phyloP scores from a whole-genome alignment of 208 protist species.

The Angomonas ambiguus region DNA sequence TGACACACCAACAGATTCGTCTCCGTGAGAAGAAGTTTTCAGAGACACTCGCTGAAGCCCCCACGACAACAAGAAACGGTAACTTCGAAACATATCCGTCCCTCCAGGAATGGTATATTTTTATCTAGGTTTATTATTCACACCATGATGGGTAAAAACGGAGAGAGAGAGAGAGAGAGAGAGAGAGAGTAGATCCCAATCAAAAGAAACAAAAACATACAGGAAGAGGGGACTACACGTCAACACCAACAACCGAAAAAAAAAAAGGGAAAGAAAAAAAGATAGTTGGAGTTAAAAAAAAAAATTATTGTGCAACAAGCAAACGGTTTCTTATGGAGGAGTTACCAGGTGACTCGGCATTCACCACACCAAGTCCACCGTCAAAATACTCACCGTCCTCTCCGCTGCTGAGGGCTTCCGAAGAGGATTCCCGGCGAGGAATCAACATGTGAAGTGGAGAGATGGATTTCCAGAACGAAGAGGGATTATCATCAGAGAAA shows the following conservation, averaged over 20 bases:
- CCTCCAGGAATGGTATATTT: too few relatives aligned
- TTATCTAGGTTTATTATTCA: too few relatives aligned
- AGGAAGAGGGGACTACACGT: slow-evolving; percentile 2
- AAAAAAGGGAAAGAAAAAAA: slow-evolving; percentile 7
- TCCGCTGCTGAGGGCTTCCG: not conserved
- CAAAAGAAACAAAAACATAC: not conserved
- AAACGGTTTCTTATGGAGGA: not conserved
- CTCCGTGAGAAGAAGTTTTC: not conserved
- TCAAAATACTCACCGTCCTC: not conserved
- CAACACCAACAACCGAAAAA: not conserved
- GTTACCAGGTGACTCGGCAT: not conserved
- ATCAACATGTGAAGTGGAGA: slow-evolving; percentile 29
- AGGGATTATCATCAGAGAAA: slow-evolving; percentile 50
- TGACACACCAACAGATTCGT: not conserved
- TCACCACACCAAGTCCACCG: not conserved
- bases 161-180: not conserved
- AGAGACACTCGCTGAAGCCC: not conserved
- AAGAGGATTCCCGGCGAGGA: slow-evolving; percentile 1
- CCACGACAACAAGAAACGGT: not conserved
- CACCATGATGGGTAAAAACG: too few relatives aligned
- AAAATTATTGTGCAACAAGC: not conserved
- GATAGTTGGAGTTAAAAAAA: not conserved
- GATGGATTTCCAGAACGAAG: slow-evolving; percentile 44
- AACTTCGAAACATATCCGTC: too few relatives aligned
- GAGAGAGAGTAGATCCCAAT: not conserved